Percentiles rank a stretch among this genome's conserved stretches.
These are phyloP conservation scores for Fusarium protoensiforme DNA, from an alignment of 2,329 filamentous ascomycete genomes.

Conservation along the genomic window DNA sequence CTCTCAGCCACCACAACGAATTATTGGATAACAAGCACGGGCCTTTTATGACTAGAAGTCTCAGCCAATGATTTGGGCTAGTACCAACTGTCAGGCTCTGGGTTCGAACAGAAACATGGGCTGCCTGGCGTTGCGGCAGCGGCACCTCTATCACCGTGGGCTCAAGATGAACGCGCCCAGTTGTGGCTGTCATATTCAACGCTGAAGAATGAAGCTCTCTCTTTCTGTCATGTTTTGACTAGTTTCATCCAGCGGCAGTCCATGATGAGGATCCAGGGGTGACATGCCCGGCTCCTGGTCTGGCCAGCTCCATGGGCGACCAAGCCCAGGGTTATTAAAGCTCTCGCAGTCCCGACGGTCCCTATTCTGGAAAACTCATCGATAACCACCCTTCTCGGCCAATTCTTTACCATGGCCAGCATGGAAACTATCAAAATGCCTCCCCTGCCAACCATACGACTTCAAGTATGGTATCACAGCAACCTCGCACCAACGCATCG, in stretches of 20 bases:
- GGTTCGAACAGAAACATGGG: not conserved
- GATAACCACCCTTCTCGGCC: not conserved
- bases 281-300: too few relatives aligned
- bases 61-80: not conserved
- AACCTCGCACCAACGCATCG: not conserved
- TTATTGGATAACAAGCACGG: not conserved
- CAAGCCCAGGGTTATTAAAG: not conserved
- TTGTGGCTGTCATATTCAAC: not conserved
- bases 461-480: not conserved
- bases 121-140: not conserved
- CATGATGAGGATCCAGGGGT: not conserved
- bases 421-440: not conserved
- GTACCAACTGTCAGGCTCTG: not conserved
- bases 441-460: not conserved
- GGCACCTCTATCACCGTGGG: not conserved
- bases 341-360: not conserved
- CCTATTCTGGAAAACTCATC: not conserved
- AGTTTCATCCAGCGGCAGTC: not conserved
- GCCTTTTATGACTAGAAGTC: not conserved
- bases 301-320: too few relatives aligned
- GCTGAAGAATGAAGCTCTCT: not conserved
- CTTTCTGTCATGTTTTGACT: not conserved
- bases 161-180: not conserved
- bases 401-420: not conserved
- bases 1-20: not conserved